Evolutionary conservation across 179 eudicot genomes (phyloP).

Genomic region (Sideroxylon spinosum): DNA sequence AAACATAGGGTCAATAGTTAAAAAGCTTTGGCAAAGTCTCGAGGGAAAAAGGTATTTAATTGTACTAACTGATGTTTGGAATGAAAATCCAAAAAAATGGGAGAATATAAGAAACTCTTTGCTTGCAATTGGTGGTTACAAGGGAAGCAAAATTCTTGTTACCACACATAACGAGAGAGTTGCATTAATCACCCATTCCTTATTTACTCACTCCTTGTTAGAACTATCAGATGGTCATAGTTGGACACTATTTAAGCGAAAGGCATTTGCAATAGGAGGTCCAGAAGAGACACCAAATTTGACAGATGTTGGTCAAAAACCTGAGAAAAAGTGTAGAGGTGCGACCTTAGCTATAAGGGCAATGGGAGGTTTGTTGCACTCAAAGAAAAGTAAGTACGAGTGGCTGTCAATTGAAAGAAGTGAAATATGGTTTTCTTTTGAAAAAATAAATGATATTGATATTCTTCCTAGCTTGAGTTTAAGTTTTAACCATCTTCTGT

Average conservation of each 20-base stretch:
- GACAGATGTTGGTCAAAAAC: not conserved
- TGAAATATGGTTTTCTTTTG: not conserved
- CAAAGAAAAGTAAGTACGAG: not conserved
- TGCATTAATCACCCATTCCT: not conserved
- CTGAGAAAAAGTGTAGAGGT: not conserved
- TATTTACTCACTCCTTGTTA: not conserved
- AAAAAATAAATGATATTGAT: not conserved
- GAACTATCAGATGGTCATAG: not conserved
- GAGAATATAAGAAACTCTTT: not conserved
- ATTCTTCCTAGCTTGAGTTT: not conserved
- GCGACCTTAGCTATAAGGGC: not conserved
- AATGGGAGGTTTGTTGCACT: constrained; percentile 6
- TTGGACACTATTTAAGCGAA: not conserved
- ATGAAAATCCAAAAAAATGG: not conserved
- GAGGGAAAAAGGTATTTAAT: not conserved
- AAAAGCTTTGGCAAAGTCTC: not conserved
- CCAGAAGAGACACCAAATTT: not conserved
- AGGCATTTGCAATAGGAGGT: not conserved
- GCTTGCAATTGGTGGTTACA: not conserved
- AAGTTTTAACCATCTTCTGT: not conserved
- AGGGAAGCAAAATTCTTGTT: not conserved
- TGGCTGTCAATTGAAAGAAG: not conserved
- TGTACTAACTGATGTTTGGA: not conserved
- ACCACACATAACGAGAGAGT: not conserved
- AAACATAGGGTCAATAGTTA: not conserved